Base-by-base conservation (phyloP, 129 eudicot species). In the Chrysanthemum seticuspe region DNA sequence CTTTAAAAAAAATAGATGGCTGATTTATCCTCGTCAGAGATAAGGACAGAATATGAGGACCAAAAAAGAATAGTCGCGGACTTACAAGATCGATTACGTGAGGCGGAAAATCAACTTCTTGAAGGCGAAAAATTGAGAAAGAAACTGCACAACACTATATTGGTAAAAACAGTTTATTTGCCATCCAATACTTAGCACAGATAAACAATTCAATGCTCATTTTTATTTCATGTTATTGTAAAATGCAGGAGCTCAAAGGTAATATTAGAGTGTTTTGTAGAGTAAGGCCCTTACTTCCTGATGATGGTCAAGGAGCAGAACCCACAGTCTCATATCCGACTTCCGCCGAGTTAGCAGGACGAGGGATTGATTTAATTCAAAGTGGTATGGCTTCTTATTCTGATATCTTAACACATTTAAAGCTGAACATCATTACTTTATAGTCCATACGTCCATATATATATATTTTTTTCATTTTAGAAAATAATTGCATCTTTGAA, bases 221-320 rank as follows among this genome's bases (percentile, higher is more conserved):
- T 0, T 31, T 52, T 70, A 44, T 54, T 67, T 54, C 48, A 15
- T 23, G 47, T 40, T 40, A 6, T 29, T 62, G 27, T 21, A 44
- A 49, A 11, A 66, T 77, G 68, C 85, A 87, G 93, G 93, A 87
- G 74, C 65, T 87, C 3, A 87, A 87, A 74, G 93, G 93, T 2
- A 87, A 87, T 31, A 87, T 87, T 6, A 83, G 93, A 27, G 93
- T 87, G 11, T 87, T 87, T 72, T 87, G 93, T 47, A 71, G 93
- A 80, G 93, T 87, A 2, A 78, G 93, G 34, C 93, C 93, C 50
- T 49, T 82, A 73, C 73, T 87, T 52, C 83, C 93, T 1, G 89
- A 82, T 62, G 93, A 87, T 79, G 81, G 80, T 58, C 73, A 79
- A 58, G 76, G 62, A 62, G 19, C 82, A 11, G 89, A 84, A 64